phyloP scores from a whole-genome alignment of 2,329 filamentous ascomycete genomes.

The Paecilomyces formosus region DNA sequence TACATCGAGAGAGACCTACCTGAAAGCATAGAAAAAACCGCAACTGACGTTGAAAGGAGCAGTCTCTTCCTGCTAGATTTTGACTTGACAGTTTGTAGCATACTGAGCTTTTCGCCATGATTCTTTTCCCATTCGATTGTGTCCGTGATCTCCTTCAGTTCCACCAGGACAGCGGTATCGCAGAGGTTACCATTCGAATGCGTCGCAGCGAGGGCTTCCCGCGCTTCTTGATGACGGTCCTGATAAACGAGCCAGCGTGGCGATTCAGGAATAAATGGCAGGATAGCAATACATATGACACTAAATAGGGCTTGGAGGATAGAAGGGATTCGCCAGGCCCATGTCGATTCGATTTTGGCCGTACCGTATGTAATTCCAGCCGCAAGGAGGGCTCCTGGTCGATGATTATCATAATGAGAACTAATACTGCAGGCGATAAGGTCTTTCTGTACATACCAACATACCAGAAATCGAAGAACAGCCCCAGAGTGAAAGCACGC shows the following conservation, averaged over 20 bases:
- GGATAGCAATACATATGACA: conserved; percentile 33
- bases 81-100: conserved; percentile 30
- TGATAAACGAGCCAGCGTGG: conserved; percentile 42
- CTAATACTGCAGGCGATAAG: background rate
- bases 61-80: conserved; percentile 30
- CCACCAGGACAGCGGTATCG: conserved; percentile 31
- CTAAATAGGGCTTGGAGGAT: conserved; percentile 35
- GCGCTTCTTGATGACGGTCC: conserved; percentile 36
- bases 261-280: conserved; percentile 42
- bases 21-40: conserved; percentile 17
- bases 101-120: conserved; percentile 27
- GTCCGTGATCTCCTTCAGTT: conserved; percentile 43
- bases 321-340: conserved; percentile 41
- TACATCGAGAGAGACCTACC: background rate
- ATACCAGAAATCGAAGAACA: conserved; percentile 32
- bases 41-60: conserved; percentile 31
- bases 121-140: conserved; percentile 41
- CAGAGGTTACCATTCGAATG: conserved; percentile 38
- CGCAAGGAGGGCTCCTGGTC: conserved; percentile 36
- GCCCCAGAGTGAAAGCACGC: conserved; percentile 38
- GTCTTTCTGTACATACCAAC: background rate
- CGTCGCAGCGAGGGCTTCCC: conserved; percentile 34
- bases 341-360: conserved; percentile 35
- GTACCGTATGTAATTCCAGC: conserved; percentile 43
- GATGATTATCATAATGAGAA: background rate